Percentiles rank a stretch among this genome's conserved stretches.
Evolutionary conservation across 1,284 basidiomycete species (phyloP).

Genomic region (Heterobasidion parviporum): DNA sequence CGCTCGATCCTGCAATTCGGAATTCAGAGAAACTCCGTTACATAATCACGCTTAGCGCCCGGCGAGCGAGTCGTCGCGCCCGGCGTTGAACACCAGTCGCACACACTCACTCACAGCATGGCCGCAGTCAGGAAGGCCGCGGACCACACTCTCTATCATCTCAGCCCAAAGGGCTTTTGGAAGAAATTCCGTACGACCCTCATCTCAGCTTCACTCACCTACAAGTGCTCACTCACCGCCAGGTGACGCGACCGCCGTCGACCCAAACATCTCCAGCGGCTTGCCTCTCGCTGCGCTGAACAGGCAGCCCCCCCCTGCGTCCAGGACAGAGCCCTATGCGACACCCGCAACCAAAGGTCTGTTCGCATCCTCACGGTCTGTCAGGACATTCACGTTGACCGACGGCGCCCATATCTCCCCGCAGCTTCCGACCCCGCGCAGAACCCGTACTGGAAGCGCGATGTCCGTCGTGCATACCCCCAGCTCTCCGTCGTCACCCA

Average conservation of each 20-base stretch:
- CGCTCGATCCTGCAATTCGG: not conserved
- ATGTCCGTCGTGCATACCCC: conserved; percentile 87
- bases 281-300: conserved; percentile 71
- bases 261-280: conserved; percentile 88
- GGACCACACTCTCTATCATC: conserved; percentile 83
- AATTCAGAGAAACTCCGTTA: not conserved
- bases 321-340: conserved; percentile 78
- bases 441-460: conserved; percentile 92
- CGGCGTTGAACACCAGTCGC: not conserved
- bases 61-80: too few species aligned
- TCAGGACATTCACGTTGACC: conserved; percentile 2
- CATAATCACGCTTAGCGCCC: not conserved
- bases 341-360: conserved; percentile 83
- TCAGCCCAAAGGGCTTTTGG: conserved; percentile 86
- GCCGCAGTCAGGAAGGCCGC: conserved; percentile 72
- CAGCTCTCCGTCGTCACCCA: conserved; percentile 82
- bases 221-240: conserved; percentile 8
- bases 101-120: conserved; percentile 5
- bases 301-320: conserved; percentile 82
- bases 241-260: conserved; percentile 74
- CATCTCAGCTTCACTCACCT: not conserved
- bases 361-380: conserved; percentile 12
- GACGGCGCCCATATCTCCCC: conserved; percentile 7
- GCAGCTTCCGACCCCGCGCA: conserved; percentile 74
- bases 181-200: conserved; percentile 79